Base-by-base conservation (phyloP, 805 yeast genomes). In the Kodamaea kakaduensis region DNA sequence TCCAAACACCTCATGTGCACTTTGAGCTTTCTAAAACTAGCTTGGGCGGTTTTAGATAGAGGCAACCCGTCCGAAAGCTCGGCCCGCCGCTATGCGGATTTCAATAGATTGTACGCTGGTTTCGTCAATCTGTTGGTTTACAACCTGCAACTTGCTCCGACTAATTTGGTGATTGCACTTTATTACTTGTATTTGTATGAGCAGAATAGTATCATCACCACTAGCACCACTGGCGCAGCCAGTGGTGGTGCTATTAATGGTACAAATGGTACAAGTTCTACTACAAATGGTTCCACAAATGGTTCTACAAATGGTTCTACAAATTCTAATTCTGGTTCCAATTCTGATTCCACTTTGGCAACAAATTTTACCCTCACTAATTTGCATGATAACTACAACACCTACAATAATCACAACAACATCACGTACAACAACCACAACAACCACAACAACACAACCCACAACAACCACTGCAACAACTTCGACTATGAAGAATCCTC, bases 181-280 rank as follows among this genome's bases (percentile, higher is more conserved):
- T 46, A 55, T 39, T 56, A 50, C 39, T 38, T 55, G 25, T 42
- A 52, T 46, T 47, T 43, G 32, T 55, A 56, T 33, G 38, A 41
- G 17, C 38, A 35, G 26, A 35, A 40, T 23, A 40, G 33, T 28
- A 32, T 44, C 7, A 29, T 44, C 13, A 17, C 25, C 29, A 22
- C 22, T 28, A 26, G 19, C 29, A 16, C 17, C 5, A 26, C 9
- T n/a, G n/a, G n/a, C n/a, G n/a, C n/a, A n/a, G n/a, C n/a, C n/a
- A n/a, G n/a, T n/a, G n/a, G n/a, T n/a, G n/a, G n/a, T n/a, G n/a
- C n/a, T n/a, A 16, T 26, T 8, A 26, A 9, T n/a, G n/a, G n/a
- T n/a, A n/a, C n/a, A n/a, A n/a, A n/a, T n/a, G n/a, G n/a, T n/a
- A n/a, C n/a, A n/a, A n/a, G n/a, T n/a, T n/a, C n/a, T n/a, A n/a